A percentile compares a stretch with the other conserved stretches of the same genome.
These are phyloP conservation scores for Microstegium vimineum DNA, from an alignment of 176 grass and related monocot species.

Conservation along the genomic window DNA sequence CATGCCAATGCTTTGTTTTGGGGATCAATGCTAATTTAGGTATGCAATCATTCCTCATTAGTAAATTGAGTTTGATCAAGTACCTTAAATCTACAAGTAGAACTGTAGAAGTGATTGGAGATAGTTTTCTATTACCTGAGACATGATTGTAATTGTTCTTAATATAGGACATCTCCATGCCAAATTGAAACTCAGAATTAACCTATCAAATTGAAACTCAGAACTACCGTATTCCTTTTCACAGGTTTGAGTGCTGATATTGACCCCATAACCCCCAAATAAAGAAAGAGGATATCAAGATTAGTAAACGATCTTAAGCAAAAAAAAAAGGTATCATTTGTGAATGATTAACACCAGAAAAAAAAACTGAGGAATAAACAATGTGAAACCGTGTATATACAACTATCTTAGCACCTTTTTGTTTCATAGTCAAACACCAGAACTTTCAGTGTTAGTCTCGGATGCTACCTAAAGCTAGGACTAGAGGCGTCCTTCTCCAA, in stretches of 20 bases:
- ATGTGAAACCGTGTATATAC: constrained; percentile 1
- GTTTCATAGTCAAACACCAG: constrained; percentile 32
- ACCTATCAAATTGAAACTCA: no score
- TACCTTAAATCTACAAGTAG: not conserved
- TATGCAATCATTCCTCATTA: not conserved
- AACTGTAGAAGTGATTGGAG: not conserved
- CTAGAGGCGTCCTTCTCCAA: constrained; percentile 46
- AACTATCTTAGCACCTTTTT: not conserved
- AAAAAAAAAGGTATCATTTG: constrained; percentile 16
- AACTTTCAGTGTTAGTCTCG: constrained; percentile 23
- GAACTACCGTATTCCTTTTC: not conserved
- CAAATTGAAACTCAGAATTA: not conserved
- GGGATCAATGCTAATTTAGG: not conserved
- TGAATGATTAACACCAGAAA: constrained; percentile 30
- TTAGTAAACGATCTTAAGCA: constrained; percentile 12
- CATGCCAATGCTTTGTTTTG: not conserved
- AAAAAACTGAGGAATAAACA: constrained; percentile 31
- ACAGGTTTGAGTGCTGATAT: constrained; percentile 28
- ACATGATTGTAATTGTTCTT: not conserved
- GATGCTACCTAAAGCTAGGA: constrained; percentile 48
- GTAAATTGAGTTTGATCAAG: not conserved
- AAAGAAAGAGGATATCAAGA: constrained; percentile 11
- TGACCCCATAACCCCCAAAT: constrained; percentile 33
- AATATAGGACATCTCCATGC: not conserved
- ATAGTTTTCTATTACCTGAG: not conserved